Conservation (phyloP, 176 grass and related monocot genomes). For the Triticum monococcum region DNA sequence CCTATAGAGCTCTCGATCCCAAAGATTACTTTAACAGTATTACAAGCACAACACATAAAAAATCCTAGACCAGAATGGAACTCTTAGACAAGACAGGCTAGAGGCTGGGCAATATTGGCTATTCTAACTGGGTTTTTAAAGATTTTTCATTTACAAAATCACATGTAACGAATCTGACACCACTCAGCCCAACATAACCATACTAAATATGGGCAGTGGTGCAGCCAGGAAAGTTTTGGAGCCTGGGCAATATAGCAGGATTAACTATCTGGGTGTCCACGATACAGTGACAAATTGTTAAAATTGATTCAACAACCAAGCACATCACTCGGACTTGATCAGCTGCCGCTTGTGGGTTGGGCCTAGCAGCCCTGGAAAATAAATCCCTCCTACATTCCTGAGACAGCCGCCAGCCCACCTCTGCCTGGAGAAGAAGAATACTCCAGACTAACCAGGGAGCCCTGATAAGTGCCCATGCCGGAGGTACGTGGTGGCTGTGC, state of each 20-base stretch:
- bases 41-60: not conserved
- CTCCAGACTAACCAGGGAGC: not conserved
- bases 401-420: not conserved
- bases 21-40: not conserved
- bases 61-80: not conserved
- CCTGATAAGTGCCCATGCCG: not conserved
- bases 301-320: not conserved
- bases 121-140: slow-evolving; percentile 2
- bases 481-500: not conserved
- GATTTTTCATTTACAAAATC: not conserved
- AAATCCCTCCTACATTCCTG: not conserved
- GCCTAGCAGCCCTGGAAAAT: not conserved
- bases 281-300: not conserved
- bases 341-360: not conserved
- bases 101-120: not conserved
- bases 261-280: not conserved
- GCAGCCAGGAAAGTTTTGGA: not conserved
- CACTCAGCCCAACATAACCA: not conserved
- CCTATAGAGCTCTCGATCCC: not conserved
- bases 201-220: not conserved
- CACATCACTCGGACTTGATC: not conserved
- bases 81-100: not conserved
- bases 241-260: not conserved
- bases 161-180: not conserved
- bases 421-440: not conserved